Evolutionary conservation across 306 rosid genomes (phyloP), one percentile per base, ranked within the genome.

Genomic region (Rubus parviflorus): DNA sequence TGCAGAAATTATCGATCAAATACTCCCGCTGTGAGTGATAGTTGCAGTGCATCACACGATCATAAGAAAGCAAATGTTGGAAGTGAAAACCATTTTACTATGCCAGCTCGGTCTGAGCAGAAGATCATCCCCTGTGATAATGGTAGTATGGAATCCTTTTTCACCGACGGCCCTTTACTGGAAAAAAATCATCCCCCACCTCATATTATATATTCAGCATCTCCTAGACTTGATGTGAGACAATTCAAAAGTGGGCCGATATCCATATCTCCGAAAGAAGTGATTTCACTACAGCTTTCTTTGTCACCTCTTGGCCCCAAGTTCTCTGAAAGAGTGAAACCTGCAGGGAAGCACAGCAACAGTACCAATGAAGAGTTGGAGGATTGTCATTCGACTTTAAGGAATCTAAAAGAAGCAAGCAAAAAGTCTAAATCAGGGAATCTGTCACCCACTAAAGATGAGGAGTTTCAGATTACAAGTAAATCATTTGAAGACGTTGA

Each of bases 251-350:
- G 85, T 62, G 84, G 85, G 62, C 63, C 75, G 54, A 64, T 82
- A 81, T 74, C 85, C 5, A 38, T 76, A 57, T 87, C 91, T 38
- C 89, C 89, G 25, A 83, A 79, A 65, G 77, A 30, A 40, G 76
- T 70, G 80, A 80, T 73, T 83, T 83, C 82, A 53, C 80, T 90
- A 63, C 89, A 90, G 20, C 91, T 87, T 77, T 91, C 91, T 41
- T 71, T 92, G 80, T 96, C 99, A 30, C 98, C 99, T 75, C 97
- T 95, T 73, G 97, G 99, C 72, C 97, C 94, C 46, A 96, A 80
- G 82, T 81, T 86, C 61, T 85, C 96, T n/a, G 98, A 88, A 80
- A 90, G 96, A 80, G 75, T 88, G 78, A 82, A 78, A 81, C 62
- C 77, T 72, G 65, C 83, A 57, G 82, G 83, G 73, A 77, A 80